Evolutionary conservation across 2,329 filamentous ascomycete species (phyloP).

Genomic region (Emmonsiellopsis sp.): DNA sequence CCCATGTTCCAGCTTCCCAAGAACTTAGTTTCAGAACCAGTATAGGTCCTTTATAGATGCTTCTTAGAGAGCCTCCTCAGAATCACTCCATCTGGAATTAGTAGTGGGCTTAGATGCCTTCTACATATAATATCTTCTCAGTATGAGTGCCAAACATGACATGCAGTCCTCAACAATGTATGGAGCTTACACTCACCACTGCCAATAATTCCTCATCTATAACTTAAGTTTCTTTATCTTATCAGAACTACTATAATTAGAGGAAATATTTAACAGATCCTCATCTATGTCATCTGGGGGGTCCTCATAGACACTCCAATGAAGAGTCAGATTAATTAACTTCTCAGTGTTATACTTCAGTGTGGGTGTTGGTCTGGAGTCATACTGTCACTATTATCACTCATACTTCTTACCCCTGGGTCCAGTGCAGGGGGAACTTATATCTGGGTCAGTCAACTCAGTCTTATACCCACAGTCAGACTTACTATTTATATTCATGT

Average conservation of each 20-base stretch:
- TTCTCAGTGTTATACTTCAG: not conserved
- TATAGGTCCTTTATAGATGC: constrained; percentile 15
- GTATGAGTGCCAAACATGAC: not conserved
- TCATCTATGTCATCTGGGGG: constrained; percentile 15
- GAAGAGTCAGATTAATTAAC: not conserved
- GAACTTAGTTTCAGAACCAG: constrained; percentile 16
- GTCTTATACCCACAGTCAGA: constrained; percentile 6
- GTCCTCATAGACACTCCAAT: constrained; percentile 9
- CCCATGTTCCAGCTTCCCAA: constrained; percentile 13
- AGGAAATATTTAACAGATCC: constrained; percentile 14
- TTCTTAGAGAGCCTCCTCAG: constrained; percentile 11
- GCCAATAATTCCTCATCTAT: constrained; percentile 11
- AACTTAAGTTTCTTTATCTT: constrained; percentile 13
- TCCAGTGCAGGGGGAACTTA: constrained; percentile 1
- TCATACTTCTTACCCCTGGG: not conserved
- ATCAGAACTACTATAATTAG: constrained; percentile 14
- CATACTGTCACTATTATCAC: constrained; percentile 5
- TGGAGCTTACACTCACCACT: constrained; percentile 9
- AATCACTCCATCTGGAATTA: constrained; percentile 12
- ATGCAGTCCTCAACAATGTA: not conserved
- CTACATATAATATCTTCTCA: constrained; percentile 12
- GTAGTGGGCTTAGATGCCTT: constrained; percentile 13
- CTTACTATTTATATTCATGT: not conserved
- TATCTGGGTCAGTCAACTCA: constrained; percentile 10
- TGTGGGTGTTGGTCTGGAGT: constrained; percentile 1